Base-by-base conservation (phyloP, 306 rosid species). In the Pachyrhizus erosus region DNA sequence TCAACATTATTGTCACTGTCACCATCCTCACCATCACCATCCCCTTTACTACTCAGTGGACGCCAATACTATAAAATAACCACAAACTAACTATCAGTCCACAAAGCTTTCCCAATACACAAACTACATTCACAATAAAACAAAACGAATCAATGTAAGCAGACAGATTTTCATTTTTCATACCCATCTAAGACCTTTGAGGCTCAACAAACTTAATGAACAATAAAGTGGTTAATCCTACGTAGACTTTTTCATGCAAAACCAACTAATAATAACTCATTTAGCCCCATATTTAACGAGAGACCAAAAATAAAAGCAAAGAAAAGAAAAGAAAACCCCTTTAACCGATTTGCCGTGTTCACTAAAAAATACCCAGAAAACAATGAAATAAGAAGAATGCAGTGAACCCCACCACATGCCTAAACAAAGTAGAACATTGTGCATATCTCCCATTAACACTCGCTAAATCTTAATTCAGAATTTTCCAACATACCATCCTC, bases 41-140 rank as follows among this genome's bases (percentile, higher is more conserved):
- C 84, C 67, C 48, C 65, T 83, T 82, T 85, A 70, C 81, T 42
- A 66, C 83, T 87, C 34, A 89, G 52, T 10, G 99, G 91, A 82
- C 69, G 84, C 97, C 99, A 91, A 84, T 92, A 87, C 99, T 96
- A 96, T 45, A 85, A 75, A 83, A 87, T 66, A 66, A 87, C 61
- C 70, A 81, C 79, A 79, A 12, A 60, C 43, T 43, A 52, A 62
- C n/a, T 45, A 77, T 87, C 73, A 82, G 72, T 65, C 78, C 23
- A 75, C 9, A 15, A 77, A 23, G 55, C 60, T 39, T 46, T 37
- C 71, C 9, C 81, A 21, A 23, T 78, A 52, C 29, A 45, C 57
- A 26, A 69, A 48, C 74, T 70, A 48, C 21, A 60, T 72, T 83
- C 52, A 77, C 45, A 69, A 68, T 49, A 33, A 75, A 70, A 52